Evolutionary conservation across 257 asterid species (phyloP), one percentile per base, ranked within the genome.

Genomic region (Solanum pennellii): DNA sequence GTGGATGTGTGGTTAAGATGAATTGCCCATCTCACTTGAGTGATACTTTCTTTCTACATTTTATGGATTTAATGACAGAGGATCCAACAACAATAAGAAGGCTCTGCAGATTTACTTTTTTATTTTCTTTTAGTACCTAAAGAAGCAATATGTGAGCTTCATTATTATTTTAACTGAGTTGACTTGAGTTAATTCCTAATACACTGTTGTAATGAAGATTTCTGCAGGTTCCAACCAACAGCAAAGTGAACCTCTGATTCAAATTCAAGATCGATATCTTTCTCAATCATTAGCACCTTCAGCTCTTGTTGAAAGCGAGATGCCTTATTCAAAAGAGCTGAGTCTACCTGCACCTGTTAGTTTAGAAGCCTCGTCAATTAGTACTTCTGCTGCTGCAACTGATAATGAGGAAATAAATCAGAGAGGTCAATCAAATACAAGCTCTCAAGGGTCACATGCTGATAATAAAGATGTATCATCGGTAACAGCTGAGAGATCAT

Each of bases 401-500:
- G 89, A 90, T 85, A 79, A 89, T 66, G 96, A 90, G 65, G 96
- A 88, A 88, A 69, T 83, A 72, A 91, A 88, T 90, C 93, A 90
- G 88, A 93, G 90, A 83, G 93, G 88, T 56, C 93, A 89, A 42
- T 87, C 89, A 14, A 82, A 80, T 88, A 33, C 89, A 41, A 87
- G 88, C 86, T 86, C 69, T 72, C 96, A 93, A 47, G 90, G 89
- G 27, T 90, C 98, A 37, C 89, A 88, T 44, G 86, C 97, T 84
- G 96, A 94, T 82, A 89, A 90, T 76, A 94, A 92, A 92, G 97
- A 94, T 83, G 72, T 75, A 82, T 75, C 95, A 80, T 87, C 93
- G 29, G 91, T 91, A 86, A 75, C 95, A 59, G 91, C 91, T 88
- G 99, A 97, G 23, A 94, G 93, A 93, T 93, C 99, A 88, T 92